Evolutionary conservation across 768 basidiomycete species (phyloP).

Genomic region (Auricularia sp.): DNA sequence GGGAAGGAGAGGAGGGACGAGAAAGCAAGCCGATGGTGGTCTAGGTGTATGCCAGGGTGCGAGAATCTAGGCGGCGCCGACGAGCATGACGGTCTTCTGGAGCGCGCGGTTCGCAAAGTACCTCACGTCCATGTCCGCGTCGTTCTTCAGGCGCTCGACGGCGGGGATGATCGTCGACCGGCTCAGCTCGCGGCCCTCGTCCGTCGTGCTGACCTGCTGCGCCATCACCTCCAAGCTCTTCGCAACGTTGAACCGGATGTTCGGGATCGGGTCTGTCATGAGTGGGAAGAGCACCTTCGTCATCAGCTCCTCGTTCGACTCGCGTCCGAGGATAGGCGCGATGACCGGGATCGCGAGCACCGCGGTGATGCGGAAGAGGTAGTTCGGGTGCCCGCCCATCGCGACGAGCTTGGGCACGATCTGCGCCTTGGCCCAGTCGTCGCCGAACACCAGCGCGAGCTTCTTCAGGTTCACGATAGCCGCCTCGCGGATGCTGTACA

Average conservation of each 20-base stretch:
- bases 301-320: constrained; percentile 76
- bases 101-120: constrained; percentile 83
- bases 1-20: no score
- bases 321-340: constrained; percentile 74
- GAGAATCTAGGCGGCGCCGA: background rate
- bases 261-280: constrained; percentile 86
- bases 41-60: background rate
- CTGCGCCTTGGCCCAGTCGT: constrained; percentile 88
- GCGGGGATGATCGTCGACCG: constrained; percentile 68
- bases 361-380: constrained; percentile 96
- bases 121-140: constrained; percentile 91
- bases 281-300: constrained; percentile 76
- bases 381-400: constrained; percentile 96
- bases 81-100: constrained; percentile 30
- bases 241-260: constrained; percentile 98
- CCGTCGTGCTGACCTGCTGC: constrained; percentile 46
- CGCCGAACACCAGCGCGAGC: constrained; percentile 95
- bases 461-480: constrained; percentile 95
- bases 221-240: constrained; percentile 90
- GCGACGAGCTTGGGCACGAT: constrained; percentile 96
- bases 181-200: constrained; percentile 69
- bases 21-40: no score
- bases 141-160: constrained; percentile 77
- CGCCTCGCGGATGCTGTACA: constrained; percentile 97
- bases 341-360: constrained; percentile 99